These are phyloP conservation scores for Solanum hybrid DNA, from an alignment of 305 asterid species.

Conservation along the genomic window DNA sequence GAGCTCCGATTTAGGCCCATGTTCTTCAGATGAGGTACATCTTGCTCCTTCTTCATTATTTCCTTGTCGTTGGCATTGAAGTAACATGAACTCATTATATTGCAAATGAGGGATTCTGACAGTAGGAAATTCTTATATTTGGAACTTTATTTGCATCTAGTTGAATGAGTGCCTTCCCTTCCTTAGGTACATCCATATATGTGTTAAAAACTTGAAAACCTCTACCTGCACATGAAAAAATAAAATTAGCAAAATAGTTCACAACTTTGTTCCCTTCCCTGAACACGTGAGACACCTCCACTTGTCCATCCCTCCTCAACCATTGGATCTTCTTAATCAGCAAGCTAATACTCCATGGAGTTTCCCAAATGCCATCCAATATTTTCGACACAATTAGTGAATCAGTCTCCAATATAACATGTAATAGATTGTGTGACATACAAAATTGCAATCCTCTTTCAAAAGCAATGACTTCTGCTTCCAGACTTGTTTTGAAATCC, in stretches of 20 bases:
- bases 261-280: neutral
- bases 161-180: neutral
- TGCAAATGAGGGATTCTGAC: neutral
- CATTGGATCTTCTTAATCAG: too few species aligned
- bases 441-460: neutral
- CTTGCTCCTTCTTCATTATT: too few species aligned
- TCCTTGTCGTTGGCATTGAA: too few species aligned
- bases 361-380: neutral
- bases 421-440: neutral
- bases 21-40: neutral
- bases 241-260: too few species aligned
- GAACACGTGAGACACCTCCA: neutral
- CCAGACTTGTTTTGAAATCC: neutral
- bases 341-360: neutral
- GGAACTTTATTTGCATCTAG: neutral
- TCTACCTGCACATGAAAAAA: neutral
- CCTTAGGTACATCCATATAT: neutral
- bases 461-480: neutral
- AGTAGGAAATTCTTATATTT: too few species aligned
- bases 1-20: neutral
- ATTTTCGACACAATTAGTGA: neutral
- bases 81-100: too few species aligned
- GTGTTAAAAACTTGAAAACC: neutral
- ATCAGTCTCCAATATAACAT: neutral
- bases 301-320: neutral